A percentile compares a stretch with the other conserved stretches of the same genome.
Evolutionary conservation across 805 yeast species (phyloP).

Genomic region (Schizosaccharomyces japonicus): DNA sequence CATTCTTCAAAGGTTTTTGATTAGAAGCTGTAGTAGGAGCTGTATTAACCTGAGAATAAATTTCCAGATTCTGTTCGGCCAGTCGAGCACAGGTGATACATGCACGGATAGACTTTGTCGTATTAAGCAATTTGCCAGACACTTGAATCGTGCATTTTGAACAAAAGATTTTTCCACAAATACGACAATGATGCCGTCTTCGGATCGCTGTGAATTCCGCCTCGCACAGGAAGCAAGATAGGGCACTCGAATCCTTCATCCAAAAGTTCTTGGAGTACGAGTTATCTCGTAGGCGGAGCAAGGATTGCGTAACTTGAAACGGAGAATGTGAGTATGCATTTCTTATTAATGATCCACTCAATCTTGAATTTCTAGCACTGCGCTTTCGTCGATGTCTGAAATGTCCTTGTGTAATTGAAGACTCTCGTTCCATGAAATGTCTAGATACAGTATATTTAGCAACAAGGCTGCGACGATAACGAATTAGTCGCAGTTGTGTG

Average conservation of each 20-base stretch:
- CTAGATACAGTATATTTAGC: too few relatives aligned
- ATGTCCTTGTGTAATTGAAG: too few relatives aligned
- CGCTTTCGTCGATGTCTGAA: too few relatives aligned
- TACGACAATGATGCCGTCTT: constrained; percentile 81
- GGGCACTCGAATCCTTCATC: constrained; percentile 87
- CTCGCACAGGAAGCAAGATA: constrained; percentile 68
- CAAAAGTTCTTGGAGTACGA: too few relatives aligned
- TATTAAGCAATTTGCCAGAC: constrained; percentile 38
- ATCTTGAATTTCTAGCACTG: too few relatives aligned
- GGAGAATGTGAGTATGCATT: too few relatives aligned
- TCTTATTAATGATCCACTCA: too few relatives aligned
- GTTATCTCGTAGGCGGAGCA: too few relatives aligned
- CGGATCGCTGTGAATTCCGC: constrained; percentile 51
- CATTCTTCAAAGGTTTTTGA: neutral
- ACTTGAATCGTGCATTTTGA: constrained; percentile 53
- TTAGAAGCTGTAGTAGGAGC: neutral
- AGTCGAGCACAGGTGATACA: constrained; percentile 46
- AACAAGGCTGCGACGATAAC: too few relatives aligned
- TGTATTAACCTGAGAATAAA: neutral
- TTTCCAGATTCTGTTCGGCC: constrained; percentile 33
- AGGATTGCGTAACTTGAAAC: too few relatives aligned
- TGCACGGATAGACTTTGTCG: constrained; percentile 47
- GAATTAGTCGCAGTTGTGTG: too few relatives aligned
- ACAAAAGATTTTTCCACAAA: constrained; percentile 91
- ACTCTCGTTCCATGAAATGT: too few relatives aligned